phyloP scores from a whole-genome alignment of 495 filamentous ascomycete genomes.

The Aspergillus bertholletiae region DNA sequence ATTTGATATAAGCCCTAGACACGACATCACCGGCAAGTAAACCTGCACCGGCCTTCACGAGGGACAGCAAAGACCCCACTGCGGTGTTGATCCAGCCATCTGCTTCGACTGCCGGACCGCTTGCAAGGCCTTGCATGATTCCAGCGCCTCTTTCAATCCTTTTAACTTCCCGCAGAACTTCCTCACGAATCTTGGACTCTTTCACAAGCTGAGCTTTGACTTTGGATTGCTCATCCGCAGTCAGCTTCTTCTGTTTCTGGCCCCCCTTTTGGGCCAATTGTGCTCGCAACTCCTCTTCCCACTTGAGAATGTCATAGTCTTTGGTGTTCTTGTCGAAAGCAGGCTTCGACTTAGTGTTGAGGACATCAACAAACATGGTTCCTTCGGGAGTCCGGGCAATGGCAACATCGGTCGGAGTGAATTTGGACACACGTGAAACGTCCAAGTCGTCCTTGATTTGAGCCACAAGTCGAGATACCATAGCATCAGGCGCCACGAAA shows the following conservation, averaged over 20 bases:
- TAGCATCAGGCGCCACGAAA: constrained; percentile 83
- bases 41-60: constrained; percentile 74
- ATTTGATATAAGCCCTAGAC: constrained; percentile 74
- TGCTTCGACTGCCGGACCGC: constrained; percentile 79
- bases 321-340: constrained; percentile 76
- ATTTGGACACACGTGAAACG: constrained; percentile 55
- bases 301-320: constrained; percentile 93
- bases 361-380: constrained; percentile 81
- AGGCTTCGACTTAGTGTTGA: constrained; percentile 71
- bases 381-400: constrained; percentile 89
- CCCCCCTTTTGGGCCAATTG: constrained; percentile 92
- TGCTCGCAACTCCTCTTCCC: constrained; percentile 88
- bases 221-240: constrained; percentile 79
- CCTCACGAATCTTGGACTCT: constrained; percentile 70
- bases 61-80: constrained; percentile 63
- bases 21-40: constrained; percentile 75
- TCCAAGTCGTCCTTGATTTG: constrained; percentile 71
- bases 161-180: constrained; percentile 62
- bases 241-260: constrained; percentile 82
- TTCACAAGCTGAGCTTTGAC: constrained; percentile 89
- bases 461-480: constrained; percentile 70
- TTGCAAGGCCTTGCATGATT: constrained; percentile 75
- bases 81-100: constrained; percentile 81
- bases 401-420: constrained; percentile 83
- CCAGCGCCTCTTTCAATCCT: constrained; percentile 77